Base-by-base conservation (phyloP, 2,329 filamentous ascomycete species). In the Zasmidium citrigriseum region DNA sequence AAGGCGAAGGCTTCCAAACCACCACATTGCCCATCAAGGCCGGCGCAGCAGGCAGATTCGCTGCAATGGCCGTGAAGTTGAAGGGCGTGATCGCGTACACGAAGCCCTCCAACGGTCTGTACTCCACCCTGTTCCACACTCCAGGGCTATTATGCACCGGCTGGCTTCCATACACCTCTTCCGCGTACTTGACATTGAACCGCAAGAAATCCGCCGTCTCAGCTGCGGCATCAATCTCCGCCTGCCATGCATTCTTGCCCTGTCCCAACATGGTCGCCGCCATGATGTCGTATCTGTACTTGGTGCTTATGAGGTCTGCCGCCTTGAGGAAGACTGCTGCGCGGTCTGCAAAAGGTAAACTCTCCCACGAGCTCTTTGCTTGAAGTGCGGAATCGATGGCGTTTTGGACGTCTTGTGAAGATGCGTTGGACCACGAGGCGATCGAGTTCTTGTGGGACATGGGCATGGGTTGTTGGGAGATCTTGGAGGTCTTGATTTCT, bases 231-330 rank as follows among this genome's bases (percentile, higher is more conserved):
- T 98, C 93, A 64, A 98, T 98, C 82, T 99, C 93, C n/a, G 95
- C 93, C 78, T 99, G 93, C 92, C 92, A 98, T 49, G 91, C 91
- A 75, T 97, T 98, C 85, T 98, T 98, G 70, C 95, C 93, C 78
- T 99, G 93, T 61, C 93, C 95, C 27, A 96, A 82, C 86, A 98
- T 96, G 14, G 95, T 97, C 46, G 91, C 86, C 7, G 95, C 93
- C 90, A 98, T 96, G 68, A 99, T 86, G 57, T 97, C 91, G 77
- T 96, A 97, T 72, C 95, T 86, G 78, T 99, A 98, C 80, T 98
- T 98, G 64, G 85, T 89, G 55, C 89, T 82, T 67, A 99, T 86
- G 62, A 99, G 82, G 73, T 98, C 93, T 29, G 93, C 93, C 2
- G 95, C 93, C 83, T 97, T 97, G 71, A 98, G 85, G 80, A 98